Base-by-base conservation (phyloP, 345 rosid species). In the Citrus trifoliata region DNA sequence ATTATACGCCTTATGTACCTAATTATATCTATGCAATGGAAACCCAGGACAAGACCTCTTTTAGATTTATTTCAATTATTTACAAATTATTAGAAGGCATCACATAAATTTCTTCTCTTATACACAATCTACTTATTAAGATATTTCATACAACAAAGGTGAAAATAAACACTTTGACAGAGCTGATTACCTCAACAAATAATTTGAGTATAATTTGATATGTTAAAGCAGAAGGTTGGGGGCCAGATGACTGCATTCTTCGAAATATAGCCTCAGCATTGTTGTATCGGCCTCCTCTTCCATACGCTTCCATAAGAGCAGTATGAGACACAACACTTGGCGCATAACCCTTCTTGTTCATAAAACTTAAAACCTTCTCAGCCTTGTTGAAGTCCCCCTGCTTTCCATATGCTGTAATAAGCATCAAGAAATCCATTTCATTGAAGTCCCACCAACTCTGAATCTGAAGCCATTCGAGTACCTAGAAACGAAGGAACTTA, bases 301-400 rank as follows among this genome's bases (percentile, higher is more conserved):
- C 98, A 80, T 96, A 91, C 22, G 98, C 97, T 79, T 96, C 99
- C 93, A 96, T 90, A 48, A 96, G 93, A 78, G 98, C 98, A 25
- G 99, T 96, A 58, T 90, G 87, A 33, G 98, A 91, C 37, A 94
- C 84, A 74, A 92, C 97, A 85, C 83, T 91, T 42, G 98, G 97
- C 42, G 64, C 80, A 79, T 86, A 90, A 7, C 96, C 95, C 84
- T 82, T 89, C 87, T 89, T 89, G 80, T 90, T 93, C 88, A 94
- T 85, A 40, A 83, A 75, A 58, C 89, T 84, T 76, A 92, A 85
- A 79, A 91, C 80, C 83, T 83, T 94, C 85, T 96, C 99, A 79
- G 97, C 97, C 84, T 83, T 88, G 72, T 86, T 96, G 87, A 92
- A 94, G 78, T 85, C 84, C 76, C 98, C 99, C 82, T 70, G 89